phyloP scores from a whole-genome alignment of 306 rosid genomes.

The Macrotyloma uniflorum region DNA sequence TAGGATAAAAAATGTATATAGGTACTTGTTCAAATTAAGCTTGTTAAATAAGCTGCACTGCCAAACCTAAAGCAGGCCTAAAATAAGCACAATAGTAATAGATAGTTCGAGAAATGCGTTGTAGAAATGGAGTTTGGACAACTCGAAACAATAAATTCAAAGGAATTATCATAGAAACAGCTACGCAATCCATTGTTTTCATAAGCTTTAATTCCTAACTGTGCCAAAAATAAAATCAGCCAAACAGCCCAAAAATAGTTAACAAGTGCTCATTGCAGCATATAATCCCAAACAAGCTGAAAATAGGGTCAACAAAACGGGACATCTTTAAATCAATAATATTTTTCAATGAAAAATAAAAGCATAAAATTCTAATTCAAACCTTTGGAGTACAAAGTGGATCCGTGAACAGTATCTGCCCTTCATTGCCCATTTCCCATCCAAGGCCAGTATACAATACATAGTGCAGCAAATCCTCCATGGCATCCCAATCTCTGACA shows the following conservation, averaged over 20 bases:
- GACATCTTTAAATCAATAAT: background rate
- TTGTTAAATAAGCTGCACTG: conserved; percentile 2
- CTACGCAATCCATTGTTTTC: background rate
- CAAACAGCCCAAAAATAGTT: conserved; percentile 13
- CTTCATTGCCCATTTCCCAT: conserved; percentile 99
- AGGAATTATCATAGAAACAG: background rate
- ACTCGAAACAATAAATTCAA: background rate
- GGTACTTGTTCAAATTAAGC: conserved; percentile 12
- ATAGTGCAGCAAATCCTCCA: conserved; percentile 94
- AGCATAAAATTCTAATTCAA: conserved; percentile 6
- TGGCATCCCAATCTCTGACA: conserved; percentile 94
- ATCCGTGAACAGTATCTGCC: conserved; percentile 90
- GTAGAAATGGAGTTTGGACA: background rate
- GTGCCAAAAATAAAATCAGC: background rate
- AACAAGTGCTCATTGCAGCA: background rate
- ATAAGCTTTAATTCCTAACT: background rate
- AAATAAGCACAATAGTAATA: background rate
- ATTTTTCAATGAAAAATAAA: background rate
- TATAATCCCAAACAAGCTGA: background rate
- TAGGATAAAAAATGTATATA: background rate
- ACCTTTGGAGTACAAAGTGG: conserved; percentile 98
- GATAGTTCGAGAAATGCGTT: conserved; percentile 7
- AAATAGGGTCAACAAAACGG: background rate
- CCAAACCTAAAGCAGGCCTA: background rate
- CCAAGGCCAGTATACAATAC: conserved; percentile 90